Evolutionary conservation across 768 basidiomycete species (phyloP).

Genomic region (Pholiota molesta): DNA sequence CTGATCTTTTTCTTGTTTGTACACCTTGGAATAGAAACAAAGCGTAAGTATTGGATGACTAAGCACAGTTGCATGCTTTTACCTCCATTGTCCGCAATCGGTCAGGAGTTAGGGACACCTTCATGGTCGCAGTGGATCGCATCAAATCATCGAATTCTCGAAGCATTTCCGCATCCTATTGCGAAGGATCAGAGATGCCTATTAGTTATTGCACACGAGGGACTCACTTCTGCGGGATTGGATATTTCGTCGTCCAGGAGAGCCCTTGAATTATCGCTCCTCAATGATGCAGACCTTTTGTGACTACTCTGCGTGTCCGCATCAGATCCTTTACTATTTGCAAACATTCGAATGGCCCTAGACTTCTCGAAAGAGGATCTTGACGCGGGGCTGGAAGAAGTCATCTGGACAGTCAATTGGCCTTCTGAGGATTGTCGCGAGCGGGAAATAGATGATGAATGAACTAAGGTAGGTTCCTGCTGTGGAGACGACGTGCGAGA

Average conservation of each 20-base stretch:
- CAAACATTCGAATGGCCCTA: conserved; percentile 62
- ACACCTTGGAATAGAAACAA: conserved; percentile 48
- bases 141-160: conserved; percentile 95
- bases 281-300: conserved; percentile 55
- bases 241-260: conserved; percentile 32
- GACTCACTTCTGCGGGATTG: conserved; percentile 39
- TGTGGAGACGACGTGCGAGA: conserved; percentile 51
- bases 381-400: conserved; percentile 33
- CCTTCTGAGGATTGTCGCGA: conserved; percentile 45
- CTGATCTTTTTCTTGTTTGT: conserved; percentile 74
- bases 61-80: conserved; percentile 37
- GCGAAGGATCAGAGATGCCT: conserved; percentile 12
- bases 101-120: conserved; percentile 94
- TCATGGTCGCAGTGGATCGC: conserved; percentile 89
- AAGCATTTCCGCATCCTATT: conserved; percentile 56
- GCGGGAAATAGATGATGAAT: conserved; percentile 34
- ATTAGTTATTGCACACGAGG: conserved; percentile 2
- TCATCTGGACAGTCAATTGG: conserved; percentile 30
- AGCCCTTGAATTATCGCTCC: conserved; percentile 52
- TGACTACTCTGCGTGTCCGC: conserved; percentile 48
- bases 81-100: conserved; percentile 94
- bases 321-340: conserved; percentile 41
- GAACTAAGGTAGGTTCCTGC: conserved; percentile 39
- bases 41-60: conserved; percentile 33
- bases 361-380: conserved; percentile 69